Evolutionary conservation across 768 basidiomycete species (phyloP).

Genomic region (Trametes maxima): DNA sequence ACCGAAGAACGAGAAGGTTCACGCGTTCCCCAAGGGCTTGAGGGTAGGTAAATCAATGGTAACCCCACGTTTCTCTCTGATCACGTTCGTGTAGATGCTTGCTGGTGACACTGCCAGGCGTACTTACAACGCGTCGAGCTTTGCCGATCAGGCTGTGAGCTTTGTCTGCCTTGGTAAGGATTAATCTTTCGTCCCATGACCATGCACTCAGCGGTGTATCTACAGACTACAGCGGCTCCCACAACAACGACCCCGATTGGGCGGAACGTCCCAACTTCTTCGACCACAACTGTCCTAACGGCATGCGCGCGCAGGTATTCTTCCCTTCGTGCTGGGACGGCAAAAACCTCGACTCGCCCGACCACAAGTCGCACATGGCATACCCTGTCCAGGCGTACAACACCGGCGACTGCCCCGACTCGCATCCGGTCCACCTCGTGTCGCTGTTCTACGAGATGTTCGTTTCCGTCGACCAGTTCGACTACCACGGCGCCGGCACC

Average conservation of each 20-base stretch:
- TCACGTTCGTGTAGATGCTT: slow-evolving; percentile 26
- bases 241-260: slow-evolving; percentile 27
- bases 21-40: slow-evolving; percentile 31
- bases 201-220: background rate
- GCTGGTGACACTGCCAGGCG: slow-evolving; percentile 34
- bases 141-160: slow-evolving; percentile 37
- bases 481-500: slow-evolving; percentile 24
- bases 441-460: slow-evolving; percentile 31
- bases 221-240: slow-evolving; percentile 25
- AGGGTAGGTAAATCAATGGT: slow-evolving; percentile 1
- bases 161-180: slow-evolving; percentile 34
- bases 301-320: slow-evolving; percentile 34
- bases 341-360: slow-evolving; percentile 38
- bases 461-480: slow-evolving; percentile 22
- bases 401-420: slow-evolving; percentile 27
- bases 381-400: slow-evolving; percentile 33
- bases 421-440: slow-evolving; percentile 30
- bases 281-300: slow-evolving; percentile 28
- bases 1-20: slow-evolving; percentile 24
- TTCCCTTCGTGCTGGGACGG: slow-evolving; percentile 45
- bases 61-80: background rate
- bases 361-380: slow-evolving; percentile 44
- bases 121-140: slow-evolving; percentile 35
- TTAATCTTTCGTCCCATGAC: background rate
- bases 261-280: slow-evolving; percentile 26